phyloP scores from a whole-genome alignment of 202 grass and related monocot species.

The Hordeum pubiflorum region DNA sequence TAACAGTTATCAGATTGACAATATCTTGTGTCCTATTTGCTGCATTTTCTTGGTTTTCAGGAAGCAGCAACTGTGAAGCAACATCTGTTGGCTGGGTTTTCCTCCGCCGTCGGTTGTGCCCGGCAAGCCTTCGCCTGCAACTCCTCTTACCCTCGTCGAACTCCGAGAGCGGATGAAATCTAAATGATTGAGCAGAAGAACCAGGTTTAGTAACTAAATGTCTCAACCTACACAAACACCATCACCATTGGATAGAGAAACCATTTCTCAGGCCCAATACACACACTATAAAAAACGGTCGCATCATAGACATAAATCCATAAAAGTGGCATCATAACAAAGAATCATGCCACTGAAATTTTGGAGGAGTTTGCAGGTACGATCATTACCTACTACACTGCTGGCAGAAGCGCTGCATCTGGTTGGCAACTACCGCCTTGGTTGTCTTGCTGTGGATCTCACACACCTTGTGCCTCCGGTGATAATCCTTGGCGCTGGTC shows the following conservation, averaged over 20 bases:
- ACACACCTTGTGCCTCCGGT: slow-evolving; percentile 92
- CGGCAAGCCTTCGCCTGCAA: slow-evolving; percentile 81
- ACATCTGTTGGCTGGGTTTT: slow-evolving; percentile 87
- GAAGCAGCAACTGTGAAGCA: slow-evolving; percentile 70
- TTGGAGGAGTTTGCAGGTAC: not conserved
- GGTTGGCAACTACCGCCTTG: slow-evolving; percentile 73
- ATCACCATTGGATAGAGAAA: not conserved
- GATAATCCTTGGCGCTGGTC: slow-evolving; percentile 80
- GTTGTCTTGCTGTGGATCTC: slow-evolving; percentile 84
- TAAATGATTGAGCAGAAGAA: slow-evolving; percentile 40
- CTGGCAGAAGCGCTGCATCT: slow-evolving; percentile 97
- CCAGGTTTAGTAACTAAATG: slow-evolving; percentile 28
- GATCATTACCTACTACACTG: slow-evolving; percentile 94
- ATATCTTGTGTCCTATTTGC: slow-evolving; percentile 67
- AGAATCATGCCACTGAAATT: not conserved
- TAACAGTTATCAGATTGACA: slow-evolving; percentile 77
- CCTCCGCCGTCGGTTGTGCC: slow-evolving; percentile 83
- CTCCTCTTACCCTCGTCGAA: slow-evolving; percentile 98
- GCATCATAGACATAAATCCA: not conserved
- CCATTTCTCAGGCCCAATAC: slow-evolving; percentile 3
- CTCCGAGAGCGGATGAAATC: slow-evolving; percentile 91
- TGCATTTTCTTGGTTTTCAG: slow-evolving; percentile 74
- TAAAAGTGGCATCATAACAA: slow-evolving; percentile 1
- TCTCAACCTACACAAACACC: not conserved
- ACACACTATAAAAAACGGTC: not conserved